phyloP scores from a whole-genome alignment of 805 yeast species.

The Zygoascus flipseniorum region DNA sequence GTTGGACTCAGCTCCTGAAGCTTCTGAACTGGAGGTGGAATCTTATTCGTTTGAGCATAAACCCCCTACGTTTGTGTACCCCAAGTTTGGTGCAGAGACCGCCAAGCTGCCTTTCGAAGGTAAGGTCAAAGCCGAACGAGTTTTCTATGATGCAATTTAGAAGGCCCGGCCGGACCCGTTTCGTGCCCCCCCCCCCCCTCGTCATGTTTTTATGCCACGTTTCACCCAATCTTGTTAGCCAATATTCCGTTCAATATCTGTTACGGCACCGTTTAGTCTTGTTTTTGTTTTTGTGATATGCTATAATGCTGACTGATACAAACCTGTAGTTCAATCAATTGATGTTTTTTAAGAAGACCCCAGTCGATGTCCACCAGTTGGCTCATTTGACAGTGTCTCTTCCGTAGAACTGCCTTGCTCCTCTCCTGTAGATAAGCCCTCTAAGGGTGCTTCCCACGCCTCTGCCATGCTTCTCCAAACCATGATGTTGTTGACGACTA shows the following conservation, averaged over 20 bases:
- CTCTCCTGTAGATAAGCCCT: background rate
- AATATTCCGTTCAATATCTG: too few relatives aligned
- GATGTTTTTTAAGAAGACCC: background rate
- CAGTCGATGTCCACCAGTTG: background rate
- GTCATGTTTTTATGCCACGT: too few relatives aligned
- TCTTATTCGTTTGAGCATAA: constrained; percentile 4
- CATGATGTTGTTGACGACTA: constrained; percentile 10
- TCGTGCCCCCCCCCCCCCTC: too few relatives aligned
- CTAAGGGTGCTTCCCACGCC: constrained; percentile 2
- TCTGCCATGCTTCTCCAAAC: constrained; percentile 3
- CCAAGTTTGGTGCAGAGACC: constrained; percentile 10
- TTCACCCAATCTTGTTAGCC: too few relatives aligned
- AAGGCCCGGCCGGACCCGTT: too few relatives aligned
- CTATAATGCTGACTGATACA: too few relatives aligned
- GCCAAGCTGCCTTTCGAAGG: constrained; percentile 8
- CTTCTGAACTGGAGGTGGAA: constrained; percentile 11
- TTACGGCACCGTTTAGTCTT: too few relatives aligned
- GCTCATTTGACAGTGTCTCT: background rate
- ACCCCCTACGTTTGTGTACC: constrained; percentile 7
- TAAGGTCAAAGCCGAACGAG: constrained; percentile 7
- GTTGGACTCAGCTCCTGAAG: constrained; percentile 19
- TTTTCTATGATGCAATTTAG: constrained; percentile 7
- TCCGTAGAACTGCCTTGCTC: background rate
- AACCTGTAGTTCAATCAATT: too few relatives aligned
- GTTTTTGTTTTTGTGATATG: too few relatives aligned